phyloP scores from a whole-genome alignment of 2,329 filamentous ascomycete genomes.

The Fusarium anguioides region DNA sequence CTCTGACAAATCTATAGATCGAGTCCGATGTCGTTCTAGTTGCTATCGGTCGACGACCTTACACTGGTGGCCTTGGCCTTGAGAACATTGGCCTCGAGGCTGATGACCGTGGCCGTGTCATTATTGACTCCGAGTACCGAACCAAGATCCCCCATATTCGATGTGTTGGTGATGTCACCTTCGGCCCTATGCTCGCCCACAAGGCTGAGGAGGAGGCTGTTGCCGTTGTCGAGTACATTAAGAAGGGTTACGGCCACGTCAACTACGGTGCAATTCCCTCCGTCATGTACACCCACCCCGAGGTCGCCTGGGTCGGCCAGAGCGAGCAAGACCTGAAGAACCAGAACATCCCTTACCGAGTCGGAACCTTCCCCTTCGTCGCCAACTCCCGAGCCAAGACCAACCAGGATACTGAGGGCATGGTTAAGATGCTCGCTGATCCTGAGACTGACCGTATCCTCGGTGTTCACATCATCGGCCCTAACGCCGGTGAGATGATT shows the following conservation, averaged over 20 bases:
- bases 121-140: constrained; percentile 99
- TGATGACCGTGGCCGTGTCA: constrained; percentile 92
- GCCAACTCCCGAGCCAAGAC: constrained; percentile 99
- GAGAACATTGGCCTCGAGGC: constrained; percentile 94
- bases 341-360: constrained; percentile 88
- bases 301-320: constrained; percentile 98
- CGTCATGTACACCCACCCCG: constrained; percentile 99
- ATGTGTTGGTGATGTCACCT: constrained; percentile 94
- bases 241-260: constrained; percentile 97
- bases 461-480: constrained; percentile 95
- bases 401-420: constrained; percentile 93
- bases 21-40: constrained; percentile 96
- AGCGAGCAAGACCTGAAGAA: constrained; percentile 96
- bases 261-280: constrained; percentile 98
- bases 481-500: constrained; percentile 99
- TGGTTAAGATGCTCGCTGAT: constrained; percentile 97
- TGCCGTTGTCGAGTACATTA: constrained; percentile 95
- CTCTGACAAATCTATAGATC: constrained; percentile 65
- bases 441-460: constrained; percentile 96
- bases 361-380: constrained; percentile 95
- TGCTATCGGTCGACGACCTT: constrained; percentile 94
- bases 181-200: constrained; percentile 98
- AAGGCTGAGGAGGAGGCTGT: constrained; percentile 99
- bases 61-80: constrained; percentile 89
- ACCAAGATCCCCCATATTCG: constrained; percentile 98